Evolutionary conservation across 805 yeast species (phyloP), one percentile per base, ranked within the genome.

Genomic region (Cyberlindnera xylosilytica): DNA sequence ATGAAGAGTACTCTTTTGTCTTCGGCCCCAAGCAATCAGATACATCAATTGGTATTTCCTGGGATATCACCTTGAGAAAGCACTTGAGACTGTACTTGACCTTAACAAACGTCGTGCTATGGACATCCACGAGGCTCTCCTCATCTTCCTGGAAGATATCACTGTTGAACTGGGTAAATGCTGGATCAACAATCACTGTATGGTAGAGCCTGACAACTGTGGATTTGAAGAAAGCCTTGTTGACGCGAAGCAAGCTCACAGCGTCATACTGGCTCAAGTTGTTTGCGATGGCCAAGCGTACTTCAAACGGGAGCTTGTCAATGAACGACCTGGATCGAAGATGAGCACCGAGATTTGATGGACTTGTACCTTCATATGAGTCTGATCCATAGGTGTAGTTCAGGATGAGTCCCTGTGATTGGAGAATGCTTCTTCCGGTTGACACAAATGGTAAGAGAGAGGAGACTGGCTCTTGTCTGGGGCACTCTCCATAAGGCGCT

Each of bases 191-290:
- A 4, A 56, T 44, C 6, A 60, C 47, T 0, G 44, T 48, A n/a
- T 47, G 52, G 47, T 68, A 70, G 19, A 74, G 47, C n/a, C 70
- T 51, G 0, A 63, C 62, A 6, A 63, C 49, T 1, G 68, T 57
- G 2, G 65, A 54, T 1, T 42, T 38, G 45, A 64, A 65, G 48
- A 69, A 55, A 3, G 58, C 38, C 27, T 46, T 61, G 42, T 57
- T 63, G 2, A 60, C 62, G 7, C 52, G 44, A 39, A 71, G 45
- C 16, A 72, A 45, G 36, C 46, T 62, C 5, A 68, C 40, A 22
- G 67, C 55, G 42, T 69, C 75, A 39, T 62, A 60, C 49, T 72
- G 77, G 4, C 68, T 52, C 19, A 70, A 49, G 11, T 57, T 46
- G 23, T 61, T 54, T n/a, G 68, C 58, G 6, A 72, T 62, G 24